Base-by-base conservation (phyloP, 768 basidiomycete genomes). In the Crepidotus variabilis region DNA sequence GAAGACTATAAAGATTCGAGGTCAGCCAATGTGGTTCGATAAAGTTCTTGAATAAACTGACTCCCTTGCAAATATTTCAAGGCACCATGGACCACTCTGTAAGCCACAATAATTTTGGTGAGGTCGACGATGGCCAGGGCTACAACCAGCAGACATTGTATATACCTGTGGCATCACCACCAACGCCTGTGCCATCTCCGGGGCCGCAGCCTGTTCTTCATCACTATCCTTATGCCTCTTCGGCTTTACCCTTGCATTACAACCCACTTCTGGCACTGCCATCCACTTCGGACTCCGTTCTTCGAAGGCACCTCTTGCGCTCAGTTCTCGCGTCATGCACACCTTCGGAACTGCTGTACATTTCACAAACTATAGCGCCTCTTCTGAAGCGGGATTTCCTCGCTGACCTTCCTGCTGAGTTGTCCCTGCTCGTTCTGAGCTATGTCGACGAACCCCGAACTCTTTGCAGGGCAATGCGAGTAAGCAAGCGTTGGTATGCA, bases 401-500 rank as follows among this genome's bases (percentile, higher is more conserved):
- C 6, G 64, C 68, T 2, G 57, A 61, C 33, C 55, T 75, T 1
- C 74, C 75, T 0, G 47, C 60, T 1, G 94, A 97, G 70, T 75
- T 97, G 13, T 81, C 84, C 0, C 69, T 94, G 20, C 82, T 92
- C 63, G 81, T 94, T 53, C 77, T 97, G 34, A 70, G 78, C 55
- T 94, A 86, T 68, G 76, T 96, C 45, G 84, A 92, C 55, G 87
- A 92, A 47, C 86, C 90, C 0, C 72, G 73, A 45, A 86, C 88
- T 0, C 83, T 97, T 9, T 76, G 84, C 0, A 75, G 90, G 10
- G 88, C 88, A 0, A 75, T 80, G 39, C 77, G 80, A 33, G 94
- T 95, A 24, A 88, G 86, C 61, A 74, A 75, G 52, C 76, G 78
- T 50, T 98, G 95, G 95, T 71, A 78, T 13, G 71, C 68, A 14